A percentile compares a stretch with the other conserved stretches of the same genome.
Conservation (phyloP, 805 yeast genomes). For the Candida methanosorbosa region DNA sequence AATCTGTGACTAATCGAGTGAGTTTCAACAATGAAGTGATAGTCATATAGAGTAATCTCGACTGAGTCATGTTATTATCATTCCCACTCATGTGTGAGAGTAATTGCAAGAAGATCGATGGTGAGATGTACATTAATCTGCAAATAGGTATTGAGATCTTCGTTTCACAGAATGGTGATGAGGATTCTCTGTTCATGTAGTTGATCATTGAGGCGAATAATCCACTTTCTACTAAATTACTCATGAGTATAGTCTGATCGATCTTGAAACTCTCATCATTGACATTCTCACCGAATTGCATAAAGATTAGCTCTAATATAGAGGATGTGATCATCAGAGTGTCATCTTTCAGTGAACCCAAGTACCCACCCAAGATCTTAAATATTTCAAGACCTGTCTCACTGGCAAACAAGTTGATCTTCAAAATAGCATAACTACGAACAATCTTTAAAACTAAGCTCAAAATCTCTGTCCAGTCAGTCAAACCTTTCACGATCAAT, state of each 20-base stretch:
- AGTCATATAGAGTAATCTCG: too few species aligned
- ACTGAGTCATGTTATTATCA: too few species aligned
- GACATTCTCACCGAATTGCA: slow-evolving; percentile 20
- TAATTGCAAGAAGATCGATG: slow-evolving; percentile 26
- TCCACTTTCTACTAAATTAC: slow-evolving; percentile 32
- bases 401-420: slow-evolving; percentile 32
- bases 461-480: slow-evolving; percentile 66
- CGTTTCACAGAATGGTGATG: slow-evolving; percentile 33
- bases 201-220: slow-evolving; percentile 32
- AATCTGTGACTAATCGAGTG: slow-evolving; percentile 54
- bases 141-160: slow-evolving; percentile 28
- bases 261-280: too few species aligned
- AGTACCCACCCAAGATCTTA: slow-evolving; percentile 41
- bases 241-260: slow-evolving; percentile 11
- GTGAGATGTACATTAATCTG: slow-evolving; percentile 28
- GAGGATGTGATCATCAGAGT: slow-evolving; percentile 48
- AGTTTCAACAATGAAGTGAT: slow-evolving; percentile 11
- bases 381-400: slow-evolving; percentile 34
- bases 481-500: slow-evolving; percentile 47
- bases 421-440: slow-evolving; percentile 50
- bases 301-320: slow-evolving; percentile 40
- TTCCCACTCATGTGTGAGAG: slow-evolving; percentile 23
- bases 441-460: slow-evolving; percentile 54
- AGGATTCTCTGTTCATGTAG: slow-evolving; percentile 33
- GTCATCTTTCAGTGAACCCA: slow-evolving; percentile 64